A percentile compares a stretch with the other conserved stretches of the same genome.
Conservation (phyloP, 148 eudicot genomes). For the Cornus controversa region DNA sequence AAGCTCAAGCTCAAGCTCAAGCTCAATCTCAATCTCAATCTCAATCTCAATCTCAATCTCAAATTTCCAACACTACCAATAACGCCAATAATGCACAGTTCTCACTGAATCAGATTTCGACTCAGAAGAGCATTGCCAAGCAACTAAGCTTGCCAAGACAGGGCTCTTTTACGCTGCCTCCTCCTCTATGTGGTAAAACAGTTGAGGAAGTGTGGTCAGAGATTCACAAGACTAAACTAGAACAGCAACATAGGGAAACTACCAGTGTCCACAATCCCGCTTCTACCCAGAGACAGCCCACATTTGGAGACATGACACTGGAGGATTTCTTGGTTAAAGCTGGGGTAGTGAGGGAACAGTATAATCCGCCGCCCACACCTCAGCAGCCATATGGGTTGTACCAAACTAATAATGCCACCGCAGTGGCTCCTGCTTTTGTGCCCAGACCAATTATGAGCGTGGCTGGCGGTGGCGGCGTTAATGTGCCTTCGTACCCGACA, state of each 20-base stretch:
- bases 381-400: conserved; percentile 39
- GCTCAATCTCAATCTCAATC: too few species aligned
- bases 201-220: conserved; percentile 95
- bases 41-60: conserved; percentile 39
- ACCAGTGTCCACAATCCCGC: conserved; percentile 17
- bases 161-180: conserved; percentile 72
- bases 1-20: conserved; percentile 35
- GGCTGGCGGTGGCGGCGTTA: not conserved
- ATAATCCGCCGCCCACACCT: conserved; percentile 18
- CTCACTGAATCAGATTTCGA: conserved; percentile 5
- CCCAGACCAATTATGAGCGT: conserved; percentile 35
- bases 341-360: conserved; percentile 76
- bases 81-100: not conserved
- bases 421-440: conserved; percentile 31
- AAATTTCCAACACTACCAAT: not conserved
- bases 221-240: conserved; percentile 53
- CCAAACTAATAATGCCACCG: conserved; percentile 26
- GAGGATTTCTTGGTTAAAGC: conserved; percentile 84
- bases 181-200: conserved; percentile 64
- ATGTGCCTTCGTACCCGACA: conserved; percentile 31
- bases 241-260: conserved; percentile 18
- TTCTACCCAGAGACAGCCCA: conserved; percentile 53
- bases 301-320: conserved; percentile 90
- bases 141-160: conserved; percentile 62
- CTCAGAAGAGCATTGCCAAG: conserved; percentile 26